Base-by-base conservation (phyloP, 768 basidiomycete species). In the Mrakia frigida region DNA sequence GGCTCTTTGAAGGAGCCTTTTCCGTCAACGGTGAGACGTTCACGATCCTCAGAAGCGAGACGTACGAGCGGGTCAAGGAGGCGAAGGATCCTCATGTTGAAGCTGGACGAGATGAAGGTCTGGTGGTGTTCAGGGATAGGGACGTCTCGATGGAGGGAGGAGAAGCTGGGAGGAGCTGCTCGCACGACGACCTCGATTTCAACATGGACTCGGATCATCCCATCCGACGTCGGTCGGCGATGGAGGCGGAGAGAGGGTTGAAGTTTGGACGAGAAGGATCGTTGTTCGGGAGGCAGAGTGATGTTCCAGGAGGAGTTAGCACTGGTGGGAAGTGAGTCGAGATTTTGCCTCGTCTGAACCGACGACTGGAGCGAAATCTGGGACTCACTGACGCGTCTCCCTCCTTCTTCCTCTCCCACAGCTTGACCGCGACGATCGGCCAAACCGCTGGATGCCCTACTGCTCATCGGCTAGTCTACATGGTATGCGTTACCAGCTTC, bases 1-100 rank as follows among this genome's bases (percentile, higher is more conserved):
- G 90, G 23, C 82, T 87, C 14, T 92, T 89, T 79, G 91, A 92
- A 81, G 92, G 92, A 78, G 88, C 89, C 23, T 92, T 94, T 84
- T 87, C 79, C 37, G 65, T 68, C 23, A 39, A 7, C 1, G 65
- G 65, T 7, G 65, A 68, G 39, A 65, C 60, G 21, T 35, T 89
- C 70, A 87, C 87, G 78, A 89, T 88, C 78, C 86, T 87, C 74
- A 81, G 83, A 5, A 84, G 88, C 37, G 85, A 86, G 41, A 81
- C 86, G 28, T 72, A 81, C 31, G 79, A 85, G 56, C 76, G 82
- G 21, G 53, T 23, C 63, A 79, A 6, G 81, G 81, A 31, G 81
- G 86, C n/a, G 10, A n/a, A 35, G 14, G 3, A 85, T 85, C 39
- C 84, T 86, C 21, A 81, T 84, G n/a, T 88, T 88, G 79, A 18